Evolutionary conservation across 1,139 yeast species (phyloP).

Genomic region (Yamadazyma kanchanaburiensis): DNA sequence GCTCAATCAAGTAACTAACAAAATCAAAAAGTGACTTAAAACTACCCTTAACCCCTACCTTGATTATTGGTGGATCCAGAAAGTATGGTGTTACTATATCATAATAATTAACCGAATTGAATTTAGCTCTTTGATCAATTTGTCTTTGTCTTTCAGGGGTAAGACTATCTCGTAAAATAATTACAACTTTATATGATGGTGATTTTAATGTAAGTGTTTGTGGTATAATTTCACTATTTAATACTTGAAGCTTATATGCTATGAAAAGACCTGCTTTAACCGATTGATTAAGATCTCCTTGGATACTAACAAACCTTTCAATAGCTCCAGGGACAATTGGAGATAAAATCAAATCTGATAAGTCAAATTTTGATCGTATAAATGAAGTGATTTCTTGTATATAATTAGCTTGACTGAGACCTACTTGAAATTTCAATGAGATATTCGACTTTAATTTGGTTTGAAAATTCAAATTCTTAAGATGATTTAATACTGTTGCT

Average conservation of each 20-base stretch:
- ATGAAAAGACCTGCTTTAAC: conserved; percentile 22
- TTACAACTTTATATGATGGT: conserved; percentile 18
- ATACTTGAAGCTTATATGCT: conserved; percentile 18
- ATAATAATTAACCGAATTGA: conserved; percentile 16
- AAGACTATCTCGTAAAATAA: conserved; percentile 9
- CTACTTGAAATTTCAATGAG: conserved; percentile 19
- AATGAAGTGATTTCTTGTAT: conserved; percentile 17
- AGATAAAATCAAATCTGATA: conserved; percentile 18
- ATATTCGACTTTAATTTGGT: conserved; percentile 5
- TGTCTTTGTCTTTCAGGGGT: conserved; percentile 9
- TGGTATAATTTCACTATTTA: conserved; percentile 22
- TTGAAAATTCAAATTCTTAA: conserved; percentile 4
- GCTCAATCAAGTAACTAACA: conserved; percentile 10
- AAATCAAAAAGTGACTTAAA: conserved; percentile 11
- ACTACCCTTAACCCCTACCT: conserved; percentile 9
- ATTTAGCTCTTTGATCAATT: conserved; percentile 15
- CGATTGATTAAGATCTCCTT: conserved; percentile 20
- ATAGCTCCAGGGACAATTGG: conserved; percentile 21
- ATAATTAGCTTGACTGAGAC: conserved; percentile 25
- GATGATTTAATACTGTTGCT: conserved; percentile 3
- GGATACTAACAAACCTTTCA: conserved; percentile 26
- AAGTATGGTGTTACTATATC: conserved; percentile 10
- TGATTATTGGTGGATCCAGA: conserved; percentile 5
- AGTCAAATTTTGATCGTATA: neutral
- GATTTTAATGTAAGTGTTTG: conserved; percentile 31